A percentile compares a stretch with the other conserved stretches of the same genome.
Evolutionary conservation across 768 basidiomycete species (phyloP).

Genomic region (Paxillus rubicundulus): DNA sequence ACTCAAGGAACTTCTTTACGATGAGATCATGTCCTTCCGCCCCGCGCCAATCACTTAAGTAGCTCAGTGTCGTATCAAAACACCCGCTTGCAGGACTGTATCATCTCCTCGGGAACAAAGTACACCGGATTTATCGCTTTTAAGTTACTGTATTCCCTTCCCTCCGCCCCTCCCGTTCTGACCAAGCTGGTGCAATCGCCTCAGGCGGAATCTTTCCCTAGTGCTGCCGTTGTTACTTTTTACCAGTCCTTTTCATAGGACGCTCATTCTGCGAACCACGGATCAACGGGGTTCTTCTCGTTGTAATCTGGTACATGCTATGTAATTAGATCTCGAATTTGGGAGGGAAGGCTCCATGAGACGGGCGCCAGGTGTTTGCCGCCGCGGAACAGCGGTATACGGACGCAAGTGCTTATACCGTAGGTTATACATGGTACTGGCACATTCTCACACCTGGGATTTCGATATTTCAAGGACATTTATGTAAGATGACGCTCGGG

Average conservation of each 20-base stretch:
- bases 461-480: too few species aligned
- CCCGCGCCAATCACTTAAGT: constrained; percentile 51
- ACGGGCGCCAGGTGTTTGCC: too few species aligned
- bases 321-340: neutral
- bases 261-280: neutral
- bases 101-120: neutral
- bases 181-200: neutral
- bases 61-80: neutral
- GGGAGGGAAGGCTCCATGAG: too few species aligned
- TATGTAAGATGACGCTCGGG: too few species aligned
- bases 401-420: too few species aligned
- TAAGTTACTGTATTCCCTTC: neutral
- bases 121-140: neutral
- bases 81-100: neutral
- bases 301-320: neutral
- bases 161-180: neutral
- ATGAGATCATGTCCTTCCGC: constrained; percentile 91
- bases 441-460: too few species aligned
- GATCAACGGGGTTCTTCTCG: neutral
- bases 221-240: neutral
- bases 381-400: too few species aligned
- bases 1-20: constrained; percentile 89
- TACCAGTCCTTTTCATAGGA: neutral
- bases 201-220: neutral
- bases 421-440: too few species aligned